Base-by-base conservation (phyloP, 148 eudicot genomes). In the Cornus kousa region DNA sequence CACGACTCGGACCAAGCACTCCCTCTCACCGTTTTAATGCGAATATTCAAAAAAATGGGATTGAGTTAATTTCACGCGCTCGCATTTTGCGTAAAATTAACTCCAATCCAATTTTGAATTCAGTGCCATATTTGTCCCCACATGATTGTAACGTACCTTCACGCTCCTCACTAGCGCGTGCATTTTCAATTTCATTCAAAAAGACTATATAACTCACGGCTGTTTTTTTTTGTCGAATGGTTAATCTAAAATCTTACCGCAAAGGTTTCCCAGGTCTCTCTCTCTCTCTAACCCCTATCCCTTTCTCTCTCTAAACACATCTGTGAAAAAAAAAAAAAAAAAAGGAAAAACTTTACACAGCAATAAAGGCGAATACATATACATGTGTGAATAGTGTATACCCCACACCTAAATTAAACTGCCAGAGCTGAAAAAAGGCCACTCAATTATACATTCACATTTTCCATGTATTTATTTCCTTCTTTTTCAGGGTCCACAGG, bases 231-330 rank as follows among this genome's bases (percentile, higher is more conserved):
- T 62, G 77, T 74, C 77, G 31, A 20, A 65, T 24, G 62, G 62
- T 67, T 60, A 66, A 14, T 67, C 78, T 46, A 76, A 43, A 76
- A 62, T 46, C 70, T 76, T 75, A 64, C 78, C 39, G 78, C 66
- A 13, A 74, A 74, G 68, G 46, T 46, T 46, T 12, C 28, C 55
- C 24, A 17, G 37, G 69, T 55, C 22, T 55, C 37, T 75, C 57
- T 65, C 57, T 65, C 70, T 39, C 59, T 65, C 59, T 16, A 53
- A 3, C 59, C 40, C 9, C 75, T 37, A 28, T 28, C 37, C 5
- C 37, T 35, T 4, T 19, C 48, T 46, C 78, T 57, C 74, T 11
- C 19, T 23, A 20, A 35, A 31, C 17, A 57, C 64, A 19, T 65
- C 77, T 43, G 77, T 73, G 22, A 28, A 28, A 28, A 28, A 28